A percentile compares a stretch with the other conserved stretches of the same genome.
Evolutionary conservation across 2,329 filamentous ascomycete species (phyloP).

Genomic region (Clathrospora elynae): DNA sequence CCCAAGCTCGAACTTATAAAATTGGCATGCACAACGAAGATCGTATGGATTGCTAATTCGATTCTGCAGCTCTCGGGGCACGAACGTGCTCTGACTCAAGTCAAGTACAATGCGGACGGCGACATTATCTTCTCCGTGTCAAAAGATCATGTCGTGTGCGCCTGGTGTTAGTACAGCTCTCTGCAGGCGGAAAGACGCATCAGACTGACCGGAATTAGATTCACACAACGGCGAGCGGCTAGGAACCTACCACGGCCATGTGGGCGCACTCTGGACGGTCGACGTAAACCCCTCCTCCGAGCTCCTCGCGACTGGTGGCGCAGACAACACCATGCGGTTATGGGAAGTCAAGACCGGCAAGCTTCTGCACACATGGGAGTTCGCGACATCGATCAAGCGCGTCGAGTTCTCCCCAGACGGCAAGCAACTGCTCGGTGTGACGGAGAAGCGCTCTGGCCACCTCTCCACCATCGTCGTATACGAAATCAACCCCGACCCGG

Average conservation of each 20-base stretch:
- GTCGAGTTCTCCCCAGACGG: constrained; percentile 98
- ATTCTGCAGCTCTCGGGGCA: constrained; percentile 95
- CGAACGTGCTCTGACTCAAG: constrained; percentile 94
- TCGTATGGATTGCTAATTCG: no score
- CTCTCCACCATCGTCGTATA: constrained; percentile 92
- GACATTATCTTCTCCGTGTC: constrained; percentile 94
- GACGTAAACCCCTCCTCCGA: constrained; percentile 92
- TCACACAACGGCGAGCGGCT: constrained; percentile 97
- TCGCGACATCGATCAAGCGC: constrained; percentile 94
- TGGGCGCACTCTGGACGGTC: constrained; percentile 98
- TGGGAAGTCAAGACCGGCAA: constrained; percentile 96
- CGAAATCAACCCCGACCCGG: constrained; percentile 81
- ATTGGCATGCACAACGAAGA: no score
- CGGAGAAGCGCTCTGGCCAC: constrained; percentile 97
- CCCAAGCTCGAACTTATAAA: no score
- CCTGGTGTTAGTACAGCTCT: constrained; percentile 66
- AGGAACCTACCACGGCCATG: constrained; percentile 91
- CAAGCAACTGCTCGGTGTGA: constrained; percentile 86
- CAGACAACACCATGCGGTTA: constrained; percentile 96
- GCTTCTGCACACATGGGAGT: constrained; percentile 96
- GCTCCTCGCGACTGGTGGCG: constrained; percentile 91
- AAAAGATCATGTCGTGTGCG: constrained; percentile 96
- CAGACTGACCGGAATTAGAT: constrained; percentile 48
- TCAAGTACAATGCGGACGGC: constrained; percentile 84
- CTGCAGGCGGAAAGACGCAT: constrained; percentile 4